Evolutionary conservation across 75 land plant genomes (phyloP).

Genomic region (Selaginella tamariscina): DNA sequence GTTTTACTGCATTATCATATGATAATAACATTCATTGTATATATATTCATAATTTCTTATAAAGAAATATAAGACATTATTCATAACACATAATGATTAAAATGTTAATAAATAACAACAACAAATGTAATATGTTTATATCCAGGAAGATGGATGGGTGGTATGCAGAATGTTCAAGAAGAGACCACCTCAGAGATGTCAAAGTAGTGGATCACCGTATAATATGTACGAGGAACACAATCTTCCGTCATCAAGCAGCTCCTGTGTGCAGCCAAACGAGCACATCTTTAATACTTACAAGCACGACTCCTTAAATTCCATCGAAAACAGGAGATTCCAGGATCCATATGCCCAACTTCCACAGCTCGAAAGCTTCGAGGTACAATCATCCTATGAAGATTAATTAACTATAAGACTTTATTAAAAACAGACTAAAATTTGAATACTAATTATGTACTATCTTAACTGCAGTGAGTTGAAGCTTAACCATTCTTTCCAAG

Average conservation of each 20-base stretch:
- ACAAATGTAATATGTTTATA: neutral
- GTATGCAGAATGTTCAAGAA: conserved; percentile 8
- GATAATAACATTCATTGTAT: too few relatives aligned
- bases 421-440: neutral
- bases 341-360: neutral
- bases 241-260: neutral
- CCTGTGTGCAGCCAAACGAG: neutral
- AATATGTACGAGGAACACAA: neutral
- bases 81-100: too few relatives aligned
- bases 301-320: neutral
- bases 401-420: neutral
- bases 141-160: conserved; percentile 11
- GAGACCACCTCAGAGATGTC: neutral
- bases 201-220: neutral
- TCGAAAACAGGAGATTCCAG: neutral
- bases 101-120: too few relatives aligned
- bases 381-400: neutral
- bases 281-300: neutral
- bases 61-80: too few relatives aligned
- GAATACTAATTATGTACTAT: too few relatives aligned
- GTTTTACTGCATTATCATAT: too few relatives aligned
- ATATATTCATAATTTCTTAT: too few relatives aligned
- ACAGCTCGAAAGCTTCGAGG: neutral
- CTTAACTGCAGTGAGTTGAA: neutral
- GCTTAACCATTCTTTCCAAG: neutral